Evolutionary conservation across 164 flowering plant species (phyloP), one percentile per base, ranked within the genome.

Genomic region (grape (Vitis vinifera)): DNA sequence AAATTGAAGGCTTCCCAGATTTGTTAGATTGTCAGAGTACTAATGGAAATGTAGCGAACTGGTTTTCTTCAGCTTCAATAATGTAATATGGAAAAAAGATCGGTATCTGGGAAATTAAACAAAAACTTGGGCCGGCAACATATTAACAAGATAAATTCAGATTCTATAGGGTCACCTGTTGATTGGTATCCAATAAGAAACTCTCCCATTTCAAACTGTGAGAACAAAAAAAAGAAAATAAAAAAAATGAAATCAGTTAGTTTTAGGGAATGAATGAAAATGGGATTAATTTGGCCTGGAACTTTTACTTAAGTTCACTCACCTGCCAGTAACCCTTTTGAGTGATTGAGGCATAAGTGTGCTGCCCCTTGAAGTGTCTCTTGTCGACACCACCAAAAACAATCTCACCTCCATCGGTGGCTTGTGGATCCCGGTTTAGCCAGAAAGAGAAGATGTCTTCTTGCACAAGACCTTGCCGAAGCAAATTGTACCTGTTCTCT

Each of bases 281-380:
- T 3, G 44, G 44, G 7, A 37, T 0, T 7, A 37, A 37, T 37
- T 23, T 23, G 27, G 27, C 44, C 44, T 23, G 2, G 27, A 37
- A 37, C 44, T 3, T 37, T 37, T 37, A 6, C 44, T 37, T 0
- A 8, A 15, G 61, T 53, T 8, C 12, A 63, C 79, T 47, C 16
- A 89, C 97, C 96, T 92, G 97, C 97, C 97, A 92, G 74, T 90
- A 90, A 9, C 97, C 97, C 75, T 89, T 91, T 73, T 69, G 81
- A 51, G 97, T 87, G 29, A 83, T 81, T 0, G 83, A 81, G 44
- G 80, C 85, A 71, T 77, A 77, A n/a, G 80, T 80, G 59, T 82
- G 85, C 75, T 79, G 59, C 1, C 83, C 85, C 68, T 75, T 79
- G 73, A 55, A 79, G 67, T 82, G 85, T 51, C 68, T 61, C 27